Evolutionary conservation across 2,329 filamentous ascomycete species (phyloP).

Genomic region (Albophoma yamanashiensis): DNA sequence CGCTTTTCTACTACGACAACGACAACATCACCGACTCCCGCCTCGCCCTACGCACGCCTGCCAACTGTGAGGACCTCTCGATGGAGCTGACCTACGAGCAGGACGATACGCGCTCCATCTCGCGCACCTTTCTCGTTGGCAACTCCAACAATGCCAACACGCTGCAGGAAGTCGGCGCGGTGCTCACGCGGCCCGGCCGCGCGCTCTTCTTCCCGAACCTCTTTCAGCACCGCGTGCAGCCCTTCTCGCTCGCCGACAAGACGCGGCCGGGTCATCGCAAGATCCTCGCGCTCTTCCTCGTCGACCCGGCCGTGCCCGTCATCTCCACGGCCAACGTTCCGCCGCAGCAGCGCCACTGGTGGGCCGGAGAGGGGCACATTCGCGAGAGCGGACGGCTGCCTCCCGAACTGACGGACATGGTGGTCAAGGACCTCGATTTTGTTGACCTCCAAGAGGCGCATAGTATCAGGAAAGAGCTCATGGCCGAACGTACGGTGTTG

Average conservation of each 20-base stretch:
- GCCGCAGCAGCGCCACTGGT: constrained; percentile 31
- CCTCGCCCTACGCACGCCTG: constrained; percentile 37
- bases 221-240: constrained; percentile 38
- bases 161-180: constrained; percentile 30
- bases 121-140: constrained; percentile 22
- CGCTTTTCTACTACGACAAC: constrained; percentile 50
- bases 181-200: constrained; percentile 34
- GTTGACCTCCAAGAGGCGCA: constrained; percentile 12
- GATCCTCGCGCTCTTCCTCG: constrained; percentile 49
- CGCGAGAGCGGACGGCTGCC: background rate
- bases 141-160: constrained; percentile 1
- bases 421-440: background rate
- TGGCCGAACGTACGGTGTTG: constrained; percentile 13
- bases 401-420: background rate
- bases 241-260: constrained; percentile 40
- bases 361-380: constrained; percentile 3
- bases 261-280: constrained; percentile 45
- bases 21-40: constrained; percentile 46
- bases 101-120: constrained; percentile 20
- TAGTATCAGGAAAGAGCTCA: constrained; percentile 12
- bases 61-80: constrained; percentile 16
- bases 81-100: constrained; percentile 17
- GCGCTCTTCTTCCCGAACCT: constrained; percentile 46
- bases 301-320: constrained; percentile 41
- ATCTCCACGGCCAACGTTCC: constrained; percentile 33